Conservation (phyloP, 179 eudicot species). For the Carnegiea gigantea region DNA sequence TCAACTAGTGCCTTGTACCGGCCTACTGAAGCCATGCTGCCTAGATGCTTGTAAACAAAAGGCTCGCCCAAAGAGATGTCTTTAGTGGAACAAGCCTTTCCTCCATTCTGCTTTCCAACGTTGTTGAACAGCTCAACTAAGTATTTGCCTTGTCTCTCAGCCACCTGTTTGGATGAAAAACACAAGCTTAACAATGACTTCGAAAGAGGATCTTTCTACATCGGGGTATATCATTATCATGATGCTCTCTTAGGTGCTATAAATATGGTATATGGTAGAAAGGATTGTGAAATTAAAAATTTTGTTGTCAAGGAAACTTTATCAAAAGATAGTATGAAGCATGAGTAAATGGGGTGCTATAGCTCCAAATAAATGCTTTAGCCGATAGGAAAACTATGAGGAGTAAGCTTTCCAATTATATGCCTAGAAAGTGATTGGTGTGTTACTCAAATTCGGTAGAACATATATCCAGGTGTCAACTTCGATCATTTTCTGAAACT, state of each 20-base stretch:
- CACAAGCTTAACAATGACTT: too few relatives aligned
- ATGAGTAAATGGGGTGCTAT: neutral
- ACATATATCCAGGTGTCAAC: neutral
- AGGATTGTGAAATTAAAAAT: neutral
- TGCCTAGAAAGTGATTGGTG: neutral
- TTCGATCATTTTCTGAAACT: neutral
- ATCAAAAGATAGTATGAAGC: neutral
- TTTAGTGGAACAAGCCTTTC: constrained; percentile 58
- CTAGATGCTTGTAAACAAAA: constrained; percentile 80
- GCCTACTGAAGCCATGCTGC: constrained; percentile 97
- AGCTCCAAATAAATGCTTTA: neutral
- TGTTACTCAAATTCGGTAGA: neutral
- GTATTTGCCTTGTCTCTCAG: constrained; percentile 86
- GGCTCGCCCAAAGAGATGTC: constrained; percentile 61
- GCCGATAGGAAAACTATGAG: too few relatives aligned
- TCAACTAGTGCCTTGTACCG: constrained; percentile 88
- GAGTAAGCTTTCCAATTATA: neutral
- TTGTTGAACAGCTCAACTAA: constrained; percentile 57
- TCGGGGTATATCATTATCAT: too few relatives aligned
- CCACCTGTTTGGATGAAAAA: constrained; percentile 49
- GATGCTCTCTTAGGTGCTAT: too few relatives aligned
- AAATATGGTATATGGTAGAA: too few relatives aligned
- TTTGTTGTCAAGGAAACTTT: neutral
- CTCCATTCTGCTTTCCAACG: constrained; percentile 59
- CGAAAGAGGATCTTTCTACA: too few relatives aligned